These are phyloP conservation scores for Tolypocladium endophyticum DNA, from an alignment of 2,329 filamentous ascomycete genomes.

Conservation along the genomic window DNA sequence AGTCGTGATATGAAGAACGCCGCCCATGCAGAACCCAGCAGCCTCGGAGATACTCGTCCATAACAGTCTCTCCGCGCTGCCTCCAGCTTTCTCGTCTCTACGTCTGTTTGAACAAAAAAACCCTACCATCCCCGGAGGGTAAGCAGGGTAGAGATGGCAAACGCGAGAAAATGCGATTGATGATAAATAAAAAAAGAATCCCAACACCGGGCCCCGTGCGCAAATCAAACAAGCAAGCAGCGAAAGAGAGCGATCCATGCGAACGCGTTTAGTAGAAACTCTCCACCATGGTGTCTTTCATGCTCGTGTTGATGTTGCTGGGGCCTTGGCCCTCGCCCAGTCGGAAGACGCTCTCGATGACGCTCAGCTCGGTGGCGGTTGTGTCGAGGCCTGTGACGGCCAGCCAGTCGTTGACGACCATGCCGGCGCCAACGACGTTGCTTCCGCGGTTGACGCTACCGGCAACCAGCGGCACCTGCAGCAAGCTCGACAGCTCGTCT, in stretches of 20 bases:
- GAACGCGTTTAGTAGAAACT: conserved; percentile 73
- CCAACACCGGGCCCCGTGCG: conserved; percentile 5
- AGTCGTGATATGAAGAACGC: not conserved
- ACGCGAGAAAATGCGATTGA: not conserved
- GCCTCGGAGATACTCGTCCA: not conserved
- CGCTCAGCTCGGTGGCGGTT: conserved; percentile 93
- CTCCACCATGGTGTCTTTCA: conserved; percentile 99
- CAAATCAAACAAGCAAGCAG: conserved; percentile 4
- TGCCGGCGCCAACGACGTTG: conserved; percentile 76
- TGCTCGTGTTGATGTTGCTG: conserved; percentile 65
- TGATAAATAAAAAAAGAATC: conserved; percentile 2
- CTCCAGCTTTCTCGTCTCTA: not conserved
- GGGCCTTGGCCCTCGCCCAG: conserved; percentile 79
- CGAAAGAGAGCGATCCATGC: conserved; percentile 5
- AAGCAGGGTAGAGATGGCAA: not conserved
- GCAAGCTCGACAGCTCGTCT: conserved; percentile 85
- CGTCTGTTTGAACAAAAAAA: not conserved
- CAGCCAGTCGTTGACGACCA: conserved; percentile 71
- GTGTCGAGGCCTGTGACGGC: conserved; percentile 89
- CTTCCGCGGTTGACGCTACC: conserved; percentile 89
- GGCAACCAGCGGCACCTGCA: conserved; percentile 92
- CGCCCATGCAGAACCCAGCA: not conserved
- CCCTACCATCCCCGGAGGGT: conserved; percentile 2
- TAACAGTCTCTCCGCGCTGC: not conserved
- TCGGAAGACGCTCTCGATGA: conserved; percentile 92